phyloP scores from a whole-genome alignment of 306 rosid species.

The Fragaria iinumae region DNA sequence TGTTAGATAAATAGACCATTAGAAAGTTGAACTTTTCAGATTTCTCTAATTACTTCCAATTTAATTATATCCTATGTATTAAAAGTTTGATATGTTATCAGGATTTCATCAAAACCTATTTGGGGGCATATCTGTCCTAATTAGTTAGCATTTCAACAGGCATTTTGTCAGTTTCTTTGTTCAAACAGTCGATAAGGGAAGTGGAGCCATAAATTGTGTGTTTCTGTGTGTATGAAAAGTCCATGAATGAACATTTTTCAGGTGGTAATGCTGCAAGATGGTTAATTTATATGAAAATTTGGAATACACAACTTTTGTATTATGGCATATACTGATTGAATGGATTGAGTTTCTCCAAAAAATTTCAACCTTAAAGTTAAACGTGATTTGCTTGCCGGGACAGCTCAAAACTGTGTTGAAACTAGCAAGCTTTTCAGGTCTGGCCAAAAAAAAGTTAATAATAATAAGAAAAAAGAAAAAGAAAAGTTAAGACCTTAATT shows the following conservation, averaged over 20 bases:
- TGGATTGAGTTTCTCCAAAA: background rate
- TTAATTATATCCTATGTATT: background rate
- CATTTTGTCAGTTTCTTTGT: background rate
- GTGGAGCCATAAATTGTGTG: background rate
- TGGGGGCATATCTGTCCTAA: background rate
- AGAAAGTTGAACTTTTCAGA: background rate
- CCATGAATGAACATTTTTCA: background rate
- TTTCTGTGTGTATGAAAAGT: background rate
- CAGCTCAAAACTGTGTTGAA: background rate
- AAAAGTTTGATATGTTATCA: background rate
- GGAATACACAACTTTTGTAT: too few relatives aligned
- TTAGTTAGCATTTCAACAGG: background rate
- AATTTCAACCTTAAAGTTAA: background rate
- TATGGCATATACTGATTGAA: background rate
- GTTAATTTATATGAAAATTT: too few relatives aligned
- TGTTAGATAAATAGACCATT: background rate
- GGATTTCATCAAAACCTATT: background rate
- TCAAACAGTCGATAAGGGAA: background rate
- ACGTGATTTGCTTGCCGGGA: background rate
- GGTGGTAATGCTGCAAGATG: background rate
- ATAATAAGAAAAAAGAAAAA: background rate
- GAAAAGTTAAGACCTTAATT: background rate
- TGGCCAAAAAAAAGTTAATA: background rate
- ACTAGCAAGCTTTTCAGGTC: background rate
- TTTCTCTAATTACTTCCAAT: background rate